Conservation (phyloP, 805 yeast species). For the Blastobotrys muscicola region DNA sequence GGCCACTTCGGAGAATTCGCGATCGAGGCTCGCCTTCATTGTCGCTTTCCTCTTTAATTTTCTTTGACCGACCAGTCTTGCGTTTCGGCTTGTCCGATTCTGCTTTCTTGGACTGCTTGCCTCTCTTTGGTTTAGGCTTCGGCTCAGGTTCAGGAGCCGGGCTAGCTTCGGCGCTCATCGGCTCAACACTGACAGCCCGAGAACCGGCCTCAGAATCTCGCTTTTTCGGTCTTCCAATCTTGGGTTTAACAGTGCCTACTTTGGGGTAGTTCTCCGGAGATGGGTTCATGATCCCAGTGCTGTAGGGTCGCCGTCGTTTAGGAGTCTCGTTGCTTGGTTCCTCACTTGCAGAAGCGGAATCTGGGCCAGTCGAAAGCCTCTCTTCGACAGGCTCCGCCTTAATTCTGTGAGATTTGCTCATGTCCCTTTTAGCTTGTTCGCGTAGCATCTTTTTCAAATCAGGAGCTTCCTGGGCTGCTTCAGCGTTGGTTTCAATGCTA, state of each 20-base stretch:
- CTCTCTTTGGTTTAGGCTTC: not conserved
- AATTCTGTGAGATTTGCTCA: not conserved
- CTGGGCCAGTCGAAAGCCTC: not conserved
- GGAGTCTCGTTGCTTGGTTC: not conserved
- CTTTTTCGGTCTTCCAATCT: not conserved
- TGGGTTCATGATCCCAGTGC: not conserved
- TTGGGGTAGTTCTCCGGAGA: not conserved
- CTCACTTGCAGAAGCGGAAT: not conserved
- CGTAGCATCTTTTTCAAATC: too few species aligned
- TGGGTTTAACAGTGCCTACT: not conserved
- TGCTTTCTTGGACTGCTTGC: not conserved
- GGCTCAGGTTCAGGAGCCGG: not conserved
- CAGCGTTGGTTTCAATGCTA: too few species aligned
- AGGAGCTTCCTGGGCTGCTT: too few species aligned
- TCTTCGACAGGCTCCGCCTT: not conserved
- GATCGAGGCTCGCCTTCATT: too few species aligned
- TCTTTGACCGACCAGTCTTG: too few species aligned
- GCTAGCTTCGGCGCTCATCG: not conserved
- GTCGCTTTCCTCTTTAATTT: too few species aligned
- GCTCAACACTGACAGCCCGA: not conserved
- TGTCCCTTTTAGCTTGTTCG: too few species aligned
- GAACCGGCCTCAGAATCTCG: not conserved
- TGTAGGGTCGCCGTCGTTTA: not conserved
- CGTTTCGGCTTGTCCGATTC: not conserved
- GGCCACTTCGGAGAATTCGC: too few species aligned